Conservation (phyloP, 495 filamentous ascomycete genomes). For the Apiosordaria backusii region DNA sequence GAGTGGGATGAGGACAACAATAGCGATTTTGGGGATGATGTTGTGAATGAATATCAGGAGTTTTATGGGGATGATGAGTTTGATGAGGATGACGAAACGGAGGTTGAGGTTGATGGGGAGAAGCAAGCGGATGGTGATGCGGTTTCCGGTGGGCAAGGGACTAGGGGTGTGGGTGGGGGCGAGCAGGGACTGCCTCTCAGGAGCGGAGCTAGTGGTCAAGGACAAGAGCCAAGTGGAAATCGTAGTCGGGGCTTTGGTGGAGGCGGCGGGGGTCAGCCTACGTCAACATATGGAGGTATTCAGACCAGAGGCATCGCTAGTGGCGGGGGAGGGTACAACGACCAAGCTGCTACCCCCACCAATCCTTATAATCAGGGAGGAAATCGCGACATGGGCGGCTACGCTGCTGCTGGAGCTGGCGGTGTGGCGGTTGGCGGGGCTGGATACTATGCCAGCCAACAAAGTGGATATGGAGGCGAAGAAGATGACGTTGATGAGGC, state of each 20-base stretch:
- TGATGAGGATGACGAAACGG: constrained; percentile 6
- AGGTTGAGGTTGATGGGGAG: background rate
- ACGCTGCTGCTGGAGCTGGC: constrained; percentile 1
- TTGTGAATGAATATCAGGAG: constrained; percentile 10
- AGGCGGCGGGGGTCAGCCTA: background rate
- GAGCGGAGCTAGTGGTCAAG: background rate
- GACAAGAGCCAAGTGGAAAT: background rate
- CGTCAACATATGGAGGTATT: background rate
- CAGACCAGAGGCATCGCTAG: background rate
- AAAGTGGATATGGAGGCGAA: background rate
- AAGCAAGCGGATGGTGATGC: background rate
- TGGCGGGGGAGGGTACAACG: background rate
- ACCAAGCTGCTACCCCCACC: no score
- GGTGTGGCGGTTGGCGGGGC: background rate
- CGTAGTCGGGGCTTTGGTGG: background rate
- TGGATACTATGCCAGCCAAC: background rate
- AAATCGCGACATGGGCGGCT: no score
- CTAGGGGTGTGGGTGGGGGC: background rate
- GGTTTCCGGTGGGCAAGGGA: no score
- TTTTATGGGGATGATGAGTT: background rate
- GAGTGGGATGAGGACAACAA: constrained; percentile 2
- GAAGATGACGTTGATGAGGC: background rate
- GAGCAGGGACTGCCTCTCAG: background rate
- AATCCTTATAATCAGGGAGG: no score
- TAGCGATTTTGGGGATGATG: constrained; percentile 17